A percentile compares a stretch with the other conserved stretches of the same genome.
Conservation (phyloP, 805 yeast species). For the Schwanniomyces pseudopolymorphus region DNA sequence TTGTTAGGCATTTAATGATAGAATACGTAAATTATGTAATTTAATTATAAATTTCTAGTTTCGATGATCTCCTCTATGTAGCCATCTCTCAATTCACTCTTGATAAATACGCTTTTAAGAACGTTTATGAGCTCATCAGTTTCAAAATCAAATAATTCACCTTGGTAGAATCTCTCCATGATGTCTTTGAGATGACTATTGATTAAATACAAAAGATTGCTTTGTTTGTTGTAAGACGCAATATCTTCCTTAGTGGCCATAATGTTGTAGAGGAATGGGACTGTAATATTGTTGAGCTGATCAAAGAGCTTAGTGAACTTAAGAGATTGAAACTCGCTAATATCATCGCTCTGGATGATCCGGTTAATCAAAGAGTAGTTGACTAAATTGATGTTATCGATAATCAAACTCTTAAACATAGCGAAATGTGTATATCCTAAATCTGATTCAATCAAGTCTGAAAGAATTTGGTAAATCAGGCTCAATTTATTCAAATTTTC, state of each 20-base stretch:
- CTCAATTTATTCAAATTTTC: constrained; percentile 16
- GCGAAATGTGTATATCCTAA: constrained; percentile 24
- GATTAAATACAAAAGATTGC: constrained; percentile 31
- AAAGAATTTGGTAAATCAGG: constrained; percentile 23
- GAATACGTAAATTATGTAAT: neutral
- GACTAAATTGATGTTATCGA: constrained; percentile 25
- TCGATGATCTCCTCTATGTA: constrained; percentile 48
- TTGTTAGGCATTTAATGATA: neutral
- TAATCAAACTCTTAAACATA: constrained; percentile 26
- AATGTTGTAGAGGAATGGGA: constrained; percentile 15
- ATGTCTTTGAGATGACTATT: constrained; percentile 45
- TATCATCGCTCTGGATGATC: constrained; percentile 26
- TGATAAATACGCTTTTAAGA: constrained; percentile 44
- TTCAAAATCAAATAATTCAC: constrained; percentile 48
- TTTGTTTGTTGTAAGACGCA: constrained; percentile 25
- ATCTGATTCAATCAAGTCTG: constrained; percentile 16
- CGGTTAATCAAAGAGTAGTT: constrained; percentile 27
- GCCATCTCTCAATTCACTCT: constrained; percentile 44
- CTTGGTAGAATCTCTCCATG: constrained; percentile 50
- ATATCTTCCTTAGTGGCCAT: constrained; percentile 17
- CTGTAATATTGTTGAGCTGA: constrained; percentile 19
- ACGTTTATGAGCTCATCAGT: constrained; percentile 46
- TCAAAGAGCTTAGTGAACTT: constrained; percentile 29
- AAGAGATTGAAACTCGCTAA: constrained; percentile 35
- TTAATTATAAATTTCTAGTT: constrained; percentile 27